Percentiles rank a stretch among this genome's conserved stretches.
phyloP scores from a whole-genome alignment of 2,329 filamentous ascomycete genomes.

The Cladophialophora bantiana region DNA sequence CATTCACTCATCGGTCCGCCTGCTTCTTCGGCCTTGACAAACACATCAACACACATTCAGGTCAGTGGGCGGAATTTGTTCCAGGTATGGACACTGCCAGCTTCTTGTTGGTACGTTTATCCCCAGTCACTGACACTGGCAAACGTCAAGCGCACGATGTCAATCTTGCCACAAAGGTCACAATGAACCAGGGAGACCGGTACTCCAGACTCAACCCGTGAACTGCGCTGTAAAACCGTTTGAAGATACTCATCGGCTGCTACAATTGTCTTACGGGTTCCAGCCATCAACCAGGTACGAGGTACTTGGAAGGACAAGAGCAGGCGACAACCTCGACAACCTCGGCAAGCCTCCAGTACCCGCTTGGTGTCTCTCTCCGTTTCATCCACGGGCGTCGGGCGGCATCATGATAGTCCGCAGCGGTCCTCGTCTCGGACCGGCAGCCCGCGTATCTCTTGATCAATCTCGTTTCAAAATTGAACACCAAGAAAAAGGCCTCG shows the following conservation, averaged over 20 bases:
- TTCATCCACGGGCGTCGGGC: not conserved
- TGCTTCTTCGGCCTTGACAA: constrained; percentile 6
- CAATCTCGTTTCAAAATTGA: constrained; percentile 19
- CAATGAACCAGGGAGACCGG: not conserved
- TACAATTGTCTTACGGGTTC: not conserved
- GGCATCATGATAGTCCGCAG: not conserved
- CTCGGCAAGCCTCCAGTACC: not conserved
- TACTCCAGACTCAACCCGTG: not conserved
- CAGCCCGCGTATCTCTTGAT: constrained; percentile 4
- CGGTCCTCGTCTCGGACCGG: not conserved
- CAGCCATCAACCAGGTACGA: too few relatives aligned
- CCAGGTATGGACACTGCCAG: not conserved
- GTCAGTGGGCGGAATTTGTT: not conserved
- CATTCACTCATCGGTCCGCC: constrained; percentile 16
- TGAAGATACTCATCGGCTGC: not conserved
- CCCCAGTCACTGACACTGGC: not conserved
- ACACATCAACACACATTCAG: not conserved
- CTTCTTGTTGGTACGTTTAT: not conserved
- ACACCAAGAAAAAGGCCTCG: not conserved
- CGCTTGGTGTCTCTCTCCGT: not conserved
- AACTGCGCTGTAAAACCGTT: not conserved
- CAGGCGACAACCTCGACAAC: not conserved
- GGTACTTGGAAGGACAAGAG: not conserved
- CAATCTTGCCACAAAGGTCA: not conserved
- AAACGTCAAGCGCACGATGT: not conserved